Conservation (phyloP, 768 basidiomycete genomes). For the Leccinum truebloodii region DNA sequence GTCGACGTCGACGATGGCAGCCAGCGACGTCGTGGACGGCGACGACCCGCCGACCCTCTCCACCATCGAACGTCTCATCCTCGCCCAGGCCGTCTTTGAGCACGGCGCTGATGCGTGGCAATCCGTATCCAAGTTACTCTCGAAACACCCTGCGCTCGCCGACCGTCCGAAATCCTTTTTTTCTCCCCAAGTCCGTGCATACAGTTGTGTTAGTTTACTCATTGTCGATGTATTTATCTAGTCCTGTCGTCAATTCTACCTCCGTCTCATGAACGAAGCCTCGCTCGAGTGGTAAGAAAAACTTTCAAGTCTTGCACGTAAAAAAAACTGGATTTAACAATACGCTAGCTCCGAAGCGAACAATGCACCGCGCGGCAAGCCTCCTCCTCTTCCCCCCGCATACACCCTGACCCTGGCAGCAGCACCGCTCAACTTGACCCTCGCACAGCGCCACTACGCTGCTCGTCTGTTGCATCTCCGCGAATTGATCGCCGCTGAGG, state of each 20-base stretch:
- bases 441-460: conserved; percentile 76
- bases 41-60: conserved; percentile 18
- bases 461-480: conserved; percentile 71
- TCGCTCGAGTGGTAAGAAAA: conserved; percentile 58
- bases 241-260: conserved; percentile 71
- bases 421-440: conserved; percentile 66
- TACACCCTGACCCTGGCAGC: conserved; percentile 10
- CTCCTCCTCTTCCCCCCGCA: conserved; percentile 1
- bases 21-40: conserved; percentile 1
- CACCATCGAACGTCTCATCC: conserved; percentile 70
- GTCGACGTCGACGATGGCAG: conserved; percentile 18
- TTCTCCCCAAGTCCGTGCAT: conserved; percentile 54
- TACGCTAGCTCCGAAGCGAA: conserved; percentile 50
- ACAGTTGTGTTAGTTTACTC: conserved; percentile 18
- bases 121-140: conserved; percentile 61
- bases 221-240: conserved; percentile 31
- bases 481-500: conserved; percentile 69
- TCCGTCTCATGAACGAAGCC: conserved; percentile 67
- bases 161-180: conserved; percentile 65
- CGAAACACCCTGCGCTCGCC: conserved; percentile 67
- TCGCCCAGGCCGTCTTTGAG: conserved; percentile 87
- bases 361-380: conserved; percentile 53
- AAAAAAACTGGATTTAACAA: not conserved
- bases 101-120: conserved; percentile 72
- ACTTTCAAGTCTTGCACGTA: not conserved